phyloP scores from a whole-genome alignment of 805 yeast species.

The Hanseniaspora valbyensis region DNA sequence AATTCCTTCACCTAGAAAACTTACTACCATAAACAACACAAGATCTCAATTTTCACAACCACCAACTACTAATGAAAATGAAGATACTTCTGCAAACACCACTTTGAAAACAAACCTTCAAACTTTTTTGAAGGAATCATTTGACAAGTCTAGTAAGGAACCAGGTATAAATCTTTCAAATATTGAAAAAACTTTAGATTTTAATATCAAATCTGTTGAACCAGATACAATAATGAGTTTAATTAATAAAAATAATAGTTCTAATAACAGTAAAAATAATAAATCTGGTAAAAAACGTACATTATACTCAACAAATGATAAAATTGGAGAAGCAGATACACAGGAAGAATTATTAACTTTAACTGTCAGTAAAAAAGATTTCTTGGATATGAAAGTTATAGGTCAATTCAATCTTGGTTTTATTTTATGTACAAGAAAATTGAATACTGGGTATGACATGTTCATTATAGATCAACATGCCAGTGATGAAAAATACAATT shows the following conservation, averaged over 20 bases:
- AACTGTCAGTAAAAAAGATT: constrained; percentile 61
- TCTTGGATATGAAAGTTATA: constrained; percentile 59
- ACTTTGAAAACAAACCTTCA: neutral
- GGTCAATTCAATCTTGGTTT: constrained; percentile 97
- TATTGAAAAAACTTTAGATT: neutral
- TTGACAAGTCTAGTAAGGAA: neutral
- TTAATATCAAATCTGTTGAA: neutral
- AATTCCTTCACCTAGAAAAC: constrained; percentile 1
- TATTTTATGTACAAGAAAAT: constrained; percentile 55
- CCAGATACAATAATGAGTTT: neutral
- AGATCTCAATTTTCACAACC: neutral
- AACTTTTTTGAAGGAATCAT: neutral
- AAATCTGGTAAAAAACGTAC: neutral
- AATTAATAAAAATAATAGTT: neutral
- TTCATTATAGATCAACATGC: constrained; percentile 97
- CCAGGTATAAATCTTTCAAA: neutral
- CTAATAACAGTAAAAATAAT: neutral
- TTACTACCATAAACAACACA: neutral
- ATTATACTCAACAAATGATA: constrained; percentile 27
- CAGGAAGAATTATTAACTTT: constrained; percentile 52
- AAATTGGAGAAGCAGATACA: constrained; percentile 36
- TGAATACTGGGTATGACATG: constrained; percentile 38
- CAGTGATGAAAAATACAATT: constrained; percentile 88
- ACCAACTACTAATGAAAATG: neutral
- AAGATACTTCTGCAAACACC: neutral